phyloP scores from a whole-genome alignment of 2,329 filamentous ascomycete genomes.

The Exophiala sideris region DNA sequence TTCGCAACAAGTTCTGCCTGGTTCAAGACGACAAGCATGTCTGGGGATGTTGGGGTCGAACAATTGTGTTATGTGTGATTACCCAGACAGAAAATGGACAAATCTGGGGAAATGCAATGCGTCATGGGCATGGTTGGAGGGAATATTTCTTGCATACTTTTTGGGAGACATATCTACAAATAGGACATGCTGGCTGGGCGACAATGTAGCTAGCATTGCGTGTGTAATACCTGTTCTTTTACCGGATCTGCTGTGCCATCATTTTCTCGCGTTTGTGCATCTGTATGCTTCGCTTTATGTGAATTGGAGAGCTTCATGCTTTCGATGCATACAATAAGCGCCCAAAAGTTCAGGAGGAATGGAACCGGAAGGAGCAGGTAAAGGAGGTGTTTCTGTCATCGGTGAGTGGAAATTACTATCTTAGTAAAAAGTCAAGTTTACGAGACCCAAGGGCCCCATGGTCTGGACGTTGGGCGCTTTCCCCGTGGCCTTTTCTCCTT shows the following conservation, averaged over 20 bases:
- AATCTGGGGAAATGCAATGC: neutral
- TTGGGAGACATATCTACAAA: conserved; percentile 16
- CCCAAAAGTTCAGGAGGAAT: neutral
- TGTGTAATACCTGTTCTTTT: conserved; percentile 24
- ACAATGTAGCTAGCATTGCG: conserved; percentile 25
- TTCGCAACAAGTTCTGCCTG: conserved; percentile 8
- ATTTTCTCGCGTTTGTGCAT: neutral
- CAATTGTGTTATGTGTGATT: conserved; percentile 12
- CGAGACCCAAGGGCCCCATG: neutral
- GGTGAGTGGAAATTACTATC: neutral
- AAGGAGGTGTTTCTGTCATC: neutral
- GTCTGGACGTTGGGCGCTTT: too few relatives aligned
- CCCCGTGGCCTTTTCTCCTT: neutral
- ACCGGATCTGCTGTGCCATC: conserved; percentile 14
- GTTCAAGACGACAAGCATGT: conserved; percentile 18
- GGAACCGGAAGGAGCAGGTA: neutral
- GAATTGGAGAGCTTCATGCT: neutral
- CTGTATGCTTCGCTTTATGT: neutral
- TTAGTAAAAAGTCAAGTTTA: neutral
- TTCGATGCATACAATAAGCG: too few relatives aligned
- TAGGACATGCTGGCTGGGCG: conserved; percentile 24
- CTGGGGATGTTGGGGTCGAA: conserved; percentile 15
- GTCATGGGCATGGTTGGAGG: conserved; percentile 11
- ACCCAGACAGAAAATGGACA: neutral
- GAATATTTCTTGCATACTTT: conserved; percentile 23